These are phyloP conservation scores for Grigorovia humatica DNA, from an alignment of 805 yeast genomes.

Conservation along the genomic window DNA sequence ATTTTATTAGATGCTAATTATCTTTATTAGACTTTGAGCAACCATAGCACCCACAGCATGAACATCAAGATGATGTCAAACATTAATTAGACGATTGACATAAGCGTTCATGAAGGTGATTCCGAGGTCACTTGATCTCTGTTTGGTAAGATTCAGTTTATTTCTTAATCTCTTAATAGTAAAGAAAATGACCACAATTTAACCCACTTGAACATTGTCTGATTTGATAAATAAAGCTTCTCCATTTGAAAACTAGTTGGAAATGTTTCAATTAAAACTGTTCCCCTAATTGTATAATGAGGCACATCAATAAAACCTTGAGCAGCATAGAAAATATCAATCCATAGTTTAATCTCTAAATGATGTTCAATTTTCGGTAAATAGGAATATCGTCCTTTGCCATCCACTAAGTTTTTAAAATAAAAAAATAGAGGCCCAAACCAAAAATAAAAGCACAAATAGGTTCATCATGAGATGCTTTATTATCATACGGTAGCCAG, in stretches of 20 bases:
- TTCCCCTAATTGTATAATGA: slow-evolving; percentile 72
- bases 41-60: slow-evolving; percentile 92
- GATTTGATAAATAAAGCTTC: slow-evolving; percentile 66
- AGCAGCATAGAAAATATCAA: slow-evolving; percentile 64
- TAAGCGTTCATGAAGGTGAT: slow-evolving; percentile 75
- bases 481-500: slow-evolving; percentile 82
- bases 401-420: slow-evolving; percentile 46
- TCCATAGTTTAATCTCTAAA: slow-evolving; percentile 74
- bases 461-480: slow-evolving; percentile 63
- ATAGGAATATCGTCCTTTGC: slow-evolving; percentile 74
- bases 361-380: slow-evolving; percentile 83
- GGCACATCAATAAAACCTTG: slow-evolving; percentile 61
- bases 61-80: slow-evolving; percentile 68
- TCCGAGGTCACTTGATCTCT: slow-evolving; percentile 71
- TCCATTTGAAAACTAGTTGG: slow-evolving; percentile 85
- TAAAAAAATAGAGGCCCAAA: slow-evolving; percentile 68
- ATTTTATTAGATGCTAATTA: slow-evolving; percentile 50
- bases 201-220: slow-evolving; percentile 70
- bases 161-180: slow-evolving; percentile 68
- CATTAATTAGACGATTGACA: slow-evolving; percentile 59
- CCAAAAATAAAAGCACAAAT: slow-evolving; percentile 70
- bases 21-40: slow-evolving; percentile 74
- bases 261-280: slow-evolving; percentile 71
- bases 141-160: slow-evolving; percentile 57
- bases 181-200: slow-evolving; percentile 77